A percentile compares a stretch with the other conserved stretches of the same genome.
phyloP scores from a whole-genome alignment of 2,329 filamentous ascomycete species.

The Aspergillus neotritici region DNA sequence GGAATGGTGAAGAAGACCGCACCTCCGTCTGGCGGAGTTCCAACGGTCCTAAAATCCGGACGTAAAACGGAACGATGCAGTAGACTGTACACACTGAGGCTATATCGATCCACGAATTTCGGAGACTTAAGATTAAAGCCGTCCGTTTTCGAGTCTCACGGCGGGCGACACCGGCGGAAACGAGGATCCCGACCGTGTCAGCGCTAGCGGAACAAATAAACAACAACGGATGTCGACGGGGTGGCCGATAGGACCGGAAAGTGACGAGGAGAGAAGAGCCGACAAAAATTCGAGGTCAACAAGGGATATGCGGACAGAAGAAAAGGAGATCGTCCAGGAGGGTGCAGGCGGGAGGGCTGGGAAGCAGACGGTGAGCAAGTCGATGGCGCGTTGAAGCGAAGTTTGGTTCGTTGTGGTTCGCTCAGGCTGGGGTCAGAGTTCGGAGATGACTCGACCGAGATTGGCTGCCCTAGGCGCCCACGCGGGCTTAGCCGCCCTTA shows the following conservation, averaged over 20 bases:
- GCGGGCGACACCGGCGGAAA: conserved; percentile 19
- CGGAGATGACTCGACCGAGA: conserved; percentile 13
- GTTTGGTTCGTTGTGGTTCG: conserved; percentile 11
- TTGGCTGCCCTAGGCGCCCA: conserved; percentile 20
- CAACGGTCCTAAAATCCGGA: neutral
- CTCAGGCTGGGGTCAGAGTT: conserved; percentile 14
- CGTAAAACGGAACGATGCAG: conserved; percentile 5
- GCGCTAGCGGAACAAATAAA: conserved; percentile 10
- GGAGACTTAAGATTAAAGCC: neutral
- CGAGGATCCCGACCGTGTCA: conserved; percentile 20
- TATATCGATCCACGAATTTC: conserved; percentile 15
- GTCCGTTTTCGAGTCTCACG: no score
- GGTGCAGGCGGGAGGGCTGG: no score
- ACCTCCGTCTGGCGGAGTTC: conserved; percentile 2
- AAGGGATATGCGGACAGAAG: no score
- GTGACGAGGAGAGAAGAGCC: conserved; percentile 1
- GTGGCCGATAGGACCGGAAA: conserved; percentile 3
- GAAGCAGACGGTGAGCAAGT: no score
- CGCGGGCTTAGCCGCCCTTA: conserved; percentile 19
- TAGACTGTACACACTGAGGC: conserved; percentile 14
- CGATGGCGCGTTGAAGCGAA: no score
- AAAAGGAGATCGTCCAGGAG: no score
- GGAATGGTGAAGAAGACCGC: conserved; percentile 1
- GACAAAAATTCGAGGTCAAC: neutral
- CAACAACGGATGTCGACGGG: conserved; percentile 5